Conservation (phyloP, 2,329 filamentous ascomycete genomes). For the Mariannaea sp. region DNA sequence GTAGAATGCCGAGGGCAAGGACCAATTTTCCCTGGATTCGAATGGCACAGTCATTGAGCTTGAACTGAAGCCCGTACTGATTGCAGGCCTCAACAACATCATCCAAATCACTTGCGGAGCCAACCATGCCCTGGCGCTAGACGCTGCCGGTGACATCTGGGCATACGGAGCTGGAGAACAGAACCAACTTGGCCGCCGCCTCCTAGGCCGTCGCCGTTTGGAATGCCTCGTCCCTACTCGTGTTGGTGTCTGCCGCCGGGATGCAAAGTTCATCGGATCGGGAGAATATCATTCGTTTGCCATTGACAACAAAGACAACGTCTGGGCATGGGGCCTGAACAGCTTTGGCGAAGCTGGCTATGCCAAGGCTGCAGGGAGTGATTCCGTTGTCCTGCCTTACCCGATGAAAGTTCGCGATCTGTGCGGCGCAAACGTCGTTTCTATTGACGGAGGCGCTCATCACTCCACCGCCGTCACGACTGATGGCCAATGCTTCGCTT, state of each 20-base stretch:
- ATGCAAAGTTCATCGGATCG: slow-evolving; percentile 65
- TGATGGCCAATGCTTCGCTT: slow-evolving; percentile 56
- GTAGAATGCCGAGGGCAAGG: neutral
- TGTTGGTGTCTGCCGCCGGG: slow-evolving; percentile 11
- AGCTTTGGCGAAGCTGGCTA: slow-evolving; percentile 74
- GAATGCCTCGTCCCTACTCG: slow-evolving; percentile 5
- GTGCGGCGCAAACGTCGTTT: slow-evolving; percentile 59
- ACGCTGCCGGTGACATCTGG: slow-evolving; percentile 52
- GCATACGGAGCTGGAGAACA: slow-evolving; percentile 44
- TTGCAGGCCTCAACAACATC: slow-evolving; percentile 63
- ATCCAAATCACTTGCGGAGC: slow-evolving; percentile 63
- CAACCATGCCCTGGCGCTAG: slow-evolving; percentile 69
- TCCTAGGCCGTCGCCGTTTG: slow-evolving; percentile 53
- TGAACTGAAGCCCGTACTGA: slow-evolving; percentile 51
- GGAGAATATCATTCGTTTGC: slow-evolving; percentile 79
- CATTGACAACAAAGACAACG: slow-evolving; percentile 66
- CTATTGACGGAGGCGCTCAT: slow-evolving; percentile 69
- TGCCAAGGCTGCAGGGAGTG: slow-evolving; percentile 36
- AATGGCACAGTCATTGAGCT: slow-evolving; percentile 48
- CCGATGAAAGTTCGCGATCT: slow-evolving; percentile 68
- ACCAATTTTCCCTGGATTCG: slow-evolving; percentile 2
- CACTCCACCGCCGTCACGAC: slow-evolving; percentile 66
- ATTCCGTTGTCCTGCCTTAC: slow-evolving; percentile 57
- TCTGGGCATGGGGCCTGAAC: slow-evolving; percentile 82
- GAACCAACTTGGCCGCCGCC: slow-evolving; percentile 54